Percentiles rank a stretch among this genome's conserved stretches.
Conservation (phyloP, 2,329 filamentous ascomycete species). For the Stagonosporopsis chrysanthemi region DNA sequence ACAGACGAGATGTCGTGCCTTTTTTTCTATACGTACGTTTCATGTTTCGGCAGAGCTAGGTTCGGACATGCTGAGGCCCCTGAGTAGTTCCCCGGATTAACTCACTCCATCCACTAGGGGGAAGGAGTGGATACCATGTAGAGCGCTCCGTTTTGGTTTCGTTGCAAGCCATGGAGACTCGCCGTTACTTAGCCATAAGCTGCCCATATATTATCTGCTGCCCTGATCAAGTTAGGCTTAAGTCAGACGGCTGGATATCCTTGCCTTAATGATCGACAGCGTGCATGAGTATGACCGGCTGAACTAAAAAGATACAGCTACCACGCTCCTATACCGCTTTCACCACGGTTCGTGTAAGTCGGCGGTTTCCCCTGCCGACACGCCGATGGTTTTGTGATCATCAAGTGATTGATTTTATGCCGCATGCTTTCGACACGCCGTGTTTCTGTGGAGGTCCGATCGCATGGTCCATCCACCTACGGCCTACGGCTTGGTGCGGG, state of each 20-base stretch:
- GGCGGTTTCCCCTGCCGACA: conserved; percentile 27
- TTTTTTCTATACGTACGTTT: neutral
- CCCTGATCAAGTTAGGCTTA: conserved; percentile 1
- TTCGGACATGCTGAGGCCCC: neutral
- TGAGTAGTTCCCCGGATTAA: neutral
- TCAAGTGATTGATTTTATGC: neutral
- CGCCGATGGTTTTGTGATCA: conserved; percentile 14
- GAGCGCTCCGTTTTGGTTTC: neutral
- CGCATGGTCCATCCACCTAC: conserved; percentile 25
- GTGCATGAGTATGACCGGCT: conserved; percentile 11
- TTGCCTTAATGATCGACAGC: conserved; percentile 6
- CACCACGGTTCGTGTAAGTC: conserved; percentile 9
- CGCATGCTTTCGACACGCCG: conserved; percentile 13
- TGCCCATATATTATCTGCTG: neutral
- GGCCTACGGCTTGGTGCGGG: conserved; percentile 28
- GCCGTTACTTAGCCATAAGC: neutral
- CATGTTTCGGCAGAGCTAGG: conserved; percentile 4
- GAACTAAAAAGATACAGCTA: conserved; percentile 1
- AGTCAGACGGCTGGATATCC: neutral
- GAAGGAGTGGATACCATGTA: neutral
- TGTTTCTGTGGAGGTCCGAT: conserved; percentile 23
- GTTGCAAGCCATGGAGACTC: neutral
- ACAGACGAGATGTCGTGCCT: neutral
- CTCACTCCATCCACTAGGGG: neutral
- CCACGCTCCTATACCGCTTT: neutral